phyloP scores from a whole-genome alignment of 108 stramenopile genomes.

The Nitzschia putrida region DNA sequence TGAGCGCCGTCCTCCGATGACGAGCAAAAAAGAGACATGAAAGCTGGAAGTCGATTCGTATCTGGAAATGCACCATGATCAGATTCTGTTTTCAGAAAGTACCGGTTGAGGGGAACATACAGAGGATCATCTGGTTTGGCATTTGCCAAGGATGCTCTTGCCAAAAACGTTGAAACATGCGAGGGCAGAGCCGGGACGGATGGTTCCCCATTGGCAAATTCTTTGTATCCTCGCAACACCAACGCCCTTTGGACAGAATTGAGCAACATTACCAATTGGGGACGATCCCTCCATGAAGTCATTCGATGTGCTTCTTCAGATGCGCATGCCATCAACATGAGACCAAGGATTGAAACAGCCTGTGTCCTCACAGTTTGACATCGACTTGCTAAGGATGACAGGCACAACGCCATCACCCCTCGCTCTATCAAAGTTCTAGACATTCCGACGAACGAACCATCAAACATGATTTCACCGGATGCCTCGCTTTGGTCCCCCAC shows the following conservation, averaged over 20 bases:
- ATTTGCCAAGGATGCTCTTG: slow-evolving; percentile 61
- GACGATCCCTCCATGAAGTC: slow-evolving; percentile 72
- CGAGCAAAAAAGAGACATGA: slow-evolving; percentile 83
- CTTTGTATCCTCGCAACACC: slow-evolving; percentile 38
- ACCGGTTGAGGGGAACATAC: slow-evolving; percentile 74
- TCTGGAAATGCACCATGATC: slow-evolving; percentile 84
- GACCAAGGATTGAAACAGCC: slow-evolving; percentile 55
- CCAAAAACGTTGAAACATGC: slow-evolving; percentile 70
- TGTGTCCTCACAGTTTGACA: slow-evolving; percentile 59
- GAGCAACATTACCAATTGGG: slow-evolving; percentile 78
- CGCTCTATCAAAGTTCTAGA: slow-evolving; percentile 60
- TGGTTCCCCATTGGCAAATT: background rate
- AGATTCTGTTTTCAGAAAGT: slow-evolving; percentile 62
- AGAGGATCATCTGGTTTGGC: slow-evolving; percentile 69
- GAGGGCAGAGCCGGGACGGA: slow-evolving; percentile 58
- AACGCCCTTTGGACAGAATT: slow-evolving; percentile 73
- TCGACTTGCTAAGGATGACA: slow-evolving; percentile 60
- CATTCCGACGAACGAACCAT: slow-evolving; percentile 3
- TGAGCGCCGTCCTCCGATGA: slow-evolving; percentile 50
- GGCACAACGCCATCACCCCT: slow-evolving; percentile 55
- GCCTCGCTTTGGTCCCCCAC: background rate
- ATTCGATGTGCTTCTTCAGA: slow-evolving; percentile 54
- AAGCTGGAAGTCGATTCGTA: slow-evolving; percentile 69
- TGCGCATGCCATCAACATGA: slow-evolving; percentile 55
- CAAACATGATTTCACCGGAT: background rate